Evolutionary conservation across 129 eudicot species (phyloP), one percentile per base, ranked within the genome.

Genomic region (Helianthus tuberosus): DNA sequence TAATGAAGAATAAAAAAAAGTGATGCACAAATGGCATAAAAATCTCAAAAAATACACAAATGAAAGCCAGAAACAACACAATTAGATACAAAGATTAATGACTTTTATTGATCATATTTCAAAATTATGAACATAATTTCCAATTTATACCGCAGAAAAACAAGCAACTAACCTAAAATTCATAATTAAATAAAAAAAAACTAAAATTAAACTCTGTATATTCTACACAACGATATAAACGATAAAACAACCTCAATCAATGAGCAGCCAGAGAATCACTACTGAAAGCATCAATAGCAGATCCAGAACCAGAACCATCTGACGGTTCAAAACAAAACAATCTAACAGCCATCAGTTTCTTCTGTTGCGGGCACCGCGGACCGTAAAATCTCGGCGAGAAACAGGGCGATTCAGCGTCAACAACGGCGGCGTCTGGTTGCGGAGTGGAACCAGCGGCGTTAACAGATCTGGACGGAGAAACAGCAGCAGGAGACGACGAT

Each of bases 341-440:
- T 72, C 82, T 87, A n/a, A 79, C 83, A 16, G 92, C 92, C 43
- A 79, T 43, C 1, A 84, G 83, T 81, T 79, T 84, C 83, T 87
- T 87, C 79, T 87, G 71, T 69, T 84, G 92, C 0, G 86, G 85
- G 52, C 71, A 84, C 20, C 87, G 46, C 1, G 86, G 86, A 16
- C 89, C 87, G 41, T 79, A 81, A 78, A 64, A 68, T 13, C 85
- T 77, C 4, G 73, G 68, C n/a, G 76, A 10, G 32, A 84, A 84
- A 32, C 75, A 70, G 32, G 88, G 87, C 7, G 73, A 36, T 44
- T 54, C 86, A 48, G 76, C 88, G 64, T 71, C 76, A 1, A 32
- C 2, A 2, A 60, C 69, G n/a, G 65, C 50, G 3, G 50, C 27
- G 6, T 74, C 60, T 3, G 59, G 67, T 43, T 23, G 84, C 3